These are phyloP conservation scores for Neofusicoccum ribis DNA, from an alignment of 2,329 filamentous ascomycete species.

Conservation along the genomic window DNA sequence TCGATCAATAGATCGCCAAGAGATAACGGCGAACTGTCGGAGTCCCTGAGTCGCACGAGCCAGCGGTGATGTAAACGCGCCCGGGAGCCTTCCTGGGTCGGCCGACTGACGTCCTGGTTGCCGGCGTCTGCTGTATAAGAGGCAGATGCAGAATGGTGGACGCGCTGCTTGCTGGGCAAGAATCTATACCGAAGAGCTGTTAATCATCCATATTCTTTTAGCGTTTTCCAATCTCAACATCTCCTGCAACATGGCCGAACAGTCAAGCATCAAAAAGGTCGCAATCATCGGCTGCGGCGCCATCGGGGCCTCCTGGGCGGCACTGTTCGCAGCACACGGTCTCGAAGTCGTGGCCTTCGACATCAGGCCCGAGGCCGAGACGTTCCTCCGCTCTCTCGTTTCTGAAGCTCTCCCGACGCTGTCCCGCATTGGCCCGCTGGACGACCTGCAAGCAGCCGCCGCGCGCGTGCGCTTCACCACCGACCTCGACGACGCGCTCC, in stretches of 20 bases:
- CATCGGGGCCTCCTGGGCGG: slow-evolving; percentile 46
- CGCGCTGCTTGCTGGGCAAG: too few relatives aligned
- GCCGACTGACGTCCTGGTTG: too few relatives aligned
- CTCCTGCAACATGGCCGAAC: neutral
- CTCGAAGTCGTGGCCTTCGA: slow-evolving; percentile 46
- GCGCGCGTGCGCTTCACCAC: slow-evolving; percentile 24
- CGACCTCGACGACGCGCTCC: slow-evolving; percentile 25
- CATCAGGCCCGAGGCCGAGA: slow-evolving; percentile 38
- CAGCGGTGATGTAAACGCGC: slow-evolving; percentile 4
- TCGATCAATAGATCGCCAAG: slow-evolving; percentile 13
- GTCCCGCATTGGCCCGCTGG: slow-evolving; percentile 20
- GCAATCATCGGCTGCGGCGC: slow-evolving; percentile 40
- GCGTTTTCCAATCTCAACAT: neutral
- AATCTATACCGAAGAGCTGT: too few relatives aligned
- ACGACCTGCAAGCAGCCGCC: slow-evolving; percentile 5
- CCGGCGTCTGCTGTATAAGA: too few relatives aligned
- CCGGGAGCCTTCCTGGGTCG: neutral
- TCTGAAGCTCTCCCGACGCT: slow-evolving; percentile 23
- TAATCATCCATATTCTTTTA: neutral
- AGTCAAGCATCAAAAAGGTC: slow-evolving; percentile 25
- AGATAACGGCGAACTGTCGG: slow-evolving; percentile 13
- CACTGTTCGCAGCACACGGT: slow-evolving; percentile 41
- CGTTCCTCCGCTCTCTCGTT: slow-evolving; percentile 22
- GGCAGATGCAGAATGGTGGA: too few relatives aligned
- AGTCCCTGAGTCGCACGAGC: neutral